Evolutionary conservation across 306 rosid species (phyloP).

Genomic region (Crataegus laevigata): DNA sequence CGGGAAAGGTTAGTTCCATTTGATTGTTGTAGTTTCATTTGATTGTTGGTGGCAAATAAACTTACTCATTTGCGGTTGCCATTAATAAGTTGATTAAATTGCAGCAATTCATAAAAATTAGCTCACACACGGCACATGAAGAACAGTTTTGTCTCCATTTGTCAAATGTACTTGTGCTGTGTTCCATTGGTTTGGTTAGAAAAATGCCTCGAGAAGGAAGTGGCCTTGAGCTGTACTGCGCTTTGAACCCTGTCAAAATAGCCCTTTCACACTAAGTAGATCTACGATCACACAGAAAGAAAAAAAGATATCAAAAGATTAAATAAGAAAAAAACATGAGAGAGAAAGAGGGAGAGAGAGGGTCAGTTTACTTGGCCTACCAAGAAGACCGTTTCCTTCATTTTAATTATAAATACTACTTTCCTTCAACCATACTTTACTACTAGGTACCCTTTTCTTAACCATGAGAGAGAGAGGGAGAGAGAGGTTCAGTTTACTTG

Average conservation of each 20-base stretch:
- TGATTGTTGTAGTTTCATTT: no score
- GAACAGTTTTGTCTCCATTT: slow-evolving; percentile 1
- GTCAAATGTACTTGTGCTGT: background rate
- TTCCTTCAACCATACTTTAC: slow-evolving; percentile 20
- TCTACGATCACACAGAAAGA: background rate
- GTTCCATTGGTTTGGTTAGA: background rate
- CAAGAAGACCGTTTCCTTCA: slow-evolving; percentile 33
- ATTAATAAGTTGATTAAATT: no score
- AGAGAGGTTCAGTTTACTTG: background rate
- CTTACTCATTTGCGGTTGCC: no score
- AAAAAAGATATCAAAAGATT: background rate
- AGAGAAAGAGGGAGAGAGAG: slow-evolving; percentile 9
- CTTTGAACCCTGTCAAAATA: slow-evolving; percentile 22
- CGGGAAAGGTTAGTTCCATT: no score
- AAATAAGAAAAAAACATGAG: background rate
- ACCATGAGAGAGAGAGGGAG: background rate
- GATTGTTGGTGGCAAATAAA: no score
- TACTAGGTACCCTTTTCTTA: slow-evolving; percentile 17
- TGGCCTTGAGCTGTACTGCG: slow-evolving; percentile 32
- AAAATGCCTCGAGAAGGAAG: slow-evolving; percentile 18
- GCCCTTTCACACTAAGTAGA: slow-evolving; percentile 33
- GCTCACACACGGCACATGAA: slow-evolving; percentile 9
- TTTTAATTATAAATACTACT: slow-evolving; percentile 17
- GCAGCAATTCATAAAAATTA: background rate
- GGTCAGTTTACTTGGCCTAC: slow-evolving; percentile 29